A percentile compares a stretch with the other conserved stretches of the same genome.
These are phyloP conservation scores for Castanea sativa DNA, from an alignment of 306 rosid genomes.

Conservation along the genomic window DNA sequence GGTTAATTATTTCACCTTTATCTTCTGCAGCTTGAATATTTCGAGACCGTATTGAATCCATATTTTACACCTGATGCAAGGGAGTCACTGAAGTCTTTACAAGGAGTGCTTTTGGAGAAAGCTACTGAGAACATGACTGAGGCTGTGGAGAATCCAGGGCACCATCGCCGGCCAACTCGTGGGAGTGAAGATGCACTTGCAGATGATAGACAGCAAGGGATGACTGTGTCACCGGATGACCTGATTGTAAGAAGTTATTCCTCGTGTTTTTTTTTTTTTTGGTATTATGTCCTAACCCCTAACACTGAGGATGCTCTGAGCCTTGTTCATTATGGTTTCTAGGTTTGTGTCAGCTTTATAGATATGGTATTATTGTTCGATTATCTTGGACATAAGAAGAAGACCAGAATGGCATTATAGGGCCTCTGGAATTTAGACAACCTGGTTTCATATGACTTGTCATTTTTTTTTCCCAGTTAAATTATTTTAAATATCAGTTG, in stretches of 20 bases:
- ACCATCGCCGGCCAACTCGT: constrained; percentile 87
- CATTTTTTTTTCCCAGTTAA: too few relatives aligned
- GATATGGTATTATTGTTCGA: background rate
- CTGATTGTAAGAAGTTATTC: constrained; percentile 71
- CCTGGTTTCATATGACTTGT: background rate
- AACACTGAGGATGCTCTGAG: background rate
- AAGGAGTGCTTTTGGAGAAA: constrained; percentile 90
- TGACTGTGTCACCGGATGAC: constrained; percentile 81
- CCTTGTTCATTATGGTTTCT: background rate
- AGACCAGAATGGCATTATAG: background rate
- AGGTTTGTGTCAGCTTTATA: constrained; percentile 10
- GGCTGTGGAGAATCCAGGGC: constrained; percentile 77
- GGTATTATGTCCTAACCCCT: background rate
- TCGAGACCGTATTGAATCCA: constrained; percentile 86
- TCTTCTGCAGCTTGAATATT: constrained; percentile 90
- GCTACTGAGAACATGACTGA: constrained; percentile 82
- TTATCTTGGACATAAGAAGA: background rate
- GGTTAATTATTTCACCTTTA: constrained; percentile 30
- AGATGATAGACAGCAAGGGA: constrained; percentile 76
- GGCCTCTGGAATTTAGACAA: background rate
- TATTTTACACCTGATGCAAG: constrained; percentile 93
- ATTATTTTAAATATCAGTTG: background rate
- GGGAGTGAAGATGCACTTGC: constrained; percentile 88
- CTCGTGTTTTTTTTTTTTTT: constrained; percentile 8
- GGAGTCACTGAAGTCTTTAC: constrained; percentile 87